These are phyloP conservation scores for Batkoa obscura DNA, from an alignment of 371 early-diverging fungal species.

Conservation along the genomic window DNA sequence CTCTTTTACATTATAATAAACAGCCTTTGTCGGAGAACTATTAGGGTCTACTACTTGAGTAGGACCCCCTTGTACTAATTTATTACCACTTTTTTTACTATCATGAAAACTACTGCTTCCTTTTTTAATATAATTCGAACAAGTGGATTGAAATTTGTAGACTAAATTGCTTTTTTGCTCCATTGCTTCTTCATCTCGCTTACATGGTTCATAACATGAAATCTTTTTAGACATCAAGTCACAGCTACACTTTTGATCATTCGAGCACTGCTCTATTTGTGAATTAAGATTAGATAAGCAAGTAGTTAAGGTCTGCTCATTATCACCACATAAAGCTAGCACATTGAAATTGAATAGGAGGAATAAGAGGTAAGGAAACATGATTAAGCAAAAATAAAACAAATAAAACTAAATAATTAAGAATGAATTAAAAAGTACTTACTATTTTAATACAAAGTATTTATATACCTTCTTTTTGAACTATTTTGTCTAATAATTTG, in stretches of 20 bases:
- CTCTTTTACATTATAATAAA: not conserved
- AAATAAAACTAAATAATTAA: no score
- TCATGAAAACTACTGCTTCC: no score
- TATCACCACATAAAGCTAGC: no score
- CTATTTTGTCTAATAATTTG: no score
- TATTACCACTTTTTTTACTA: no score
- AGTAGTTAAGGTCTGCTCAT: no score
- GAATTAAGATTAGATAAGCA: not conserved
- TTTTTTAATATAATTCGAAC: not conserved
- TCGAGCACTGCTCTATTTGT: not conserved
- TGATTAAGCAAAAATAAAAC: no score
- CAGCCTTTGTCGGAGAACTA: not conserved
- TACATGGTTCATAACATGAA: not conserved
- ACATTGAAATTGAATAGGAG: no score
- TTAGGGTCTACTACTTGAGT: not conserved
- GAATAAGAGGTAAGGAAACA: no score
- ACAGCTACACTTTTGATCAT: not conserved
- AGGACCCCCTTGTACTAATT: not conserved
- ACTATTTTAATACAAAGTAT: no score
- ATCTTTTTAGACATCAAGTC: not conserved
- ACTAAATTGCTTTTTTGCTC: not conserved
- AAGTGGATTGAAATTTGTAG: not conserved
- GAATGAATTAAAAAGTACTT: no score
- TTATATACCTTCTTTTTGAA: no score
- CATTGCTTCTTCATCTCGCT: not conserved